Evolutionary conservation across 768 basidiomycete species (phyloP).

Genomic region (Termitomyces sp.): DNA sequence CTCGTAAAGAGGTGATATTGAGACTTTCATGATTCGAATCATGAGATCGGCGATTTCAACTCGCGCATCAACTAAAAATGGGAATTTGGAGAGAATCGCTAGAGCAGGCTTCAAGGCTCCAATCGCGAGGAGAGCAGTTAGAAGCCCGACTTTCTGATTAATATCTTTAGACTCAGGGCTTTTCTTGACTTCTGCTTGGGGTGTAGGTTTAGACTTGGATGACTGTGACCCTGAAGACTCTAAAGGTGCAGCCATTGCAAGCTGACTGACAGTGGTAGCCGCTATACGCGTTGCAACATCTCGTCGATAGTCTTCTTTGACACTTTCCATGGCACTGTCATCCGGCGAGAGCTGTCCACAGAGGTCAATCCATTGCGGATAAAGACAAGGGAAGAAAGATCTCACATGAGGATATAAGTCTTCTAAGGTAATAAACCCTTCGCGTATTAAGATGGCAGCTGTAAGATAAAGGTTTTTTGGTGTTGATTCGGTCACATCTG

Average conservation of each 20-base stretch:
- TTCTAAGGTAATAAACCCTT: slow-evolving; percentile 82
- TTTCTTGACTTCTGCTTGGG: slow-evolving; percentile 33
- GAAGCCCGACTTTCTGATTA: slow-evolving; percentile 80
- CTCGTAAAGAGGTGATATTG: slow-evolving; percentile 68
- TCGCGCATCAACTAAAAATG: slow-evolving; percentile 79
- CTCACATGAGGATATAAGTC: slow-evolving; percentile 93
- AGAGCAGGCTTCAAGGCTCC: slow-evolving; percentile 80
- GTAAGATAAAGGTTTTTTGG: slow-evolving; percentile 77
- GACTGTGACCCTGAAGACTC: slow-evolving; percentile 44
- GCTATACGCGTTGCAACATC: slow-evolving; percentile 63
- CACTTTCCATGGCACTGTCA: slow-evolving; percentile 73
- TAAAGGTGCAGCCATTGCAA: slow-evolving; percentile 84
- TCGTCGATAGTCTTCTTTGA: slow-evolving; percentile 61
- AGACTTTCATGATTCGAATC: slow-evolving; percentile 67
- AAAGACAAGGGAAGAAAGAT: slow-evolving; percentile 8
- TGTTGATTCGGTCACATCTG: slow-evolving; percentile 55
- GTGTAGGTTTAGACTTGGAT: slow-evolving; percentile 35
- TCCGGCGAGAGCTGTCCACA: slow-evolving; percentile 58
- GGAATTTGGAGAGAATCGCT: slow-evolving; percentile 76
- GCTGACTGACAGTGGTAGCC: slow-evolving; percentile 66
- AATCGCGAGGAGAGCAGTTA: slow-evolving; percentile 78
- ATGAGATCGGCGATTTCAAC: slow-evolving; percentile 86
- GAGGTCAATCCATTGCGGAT: not conserved
- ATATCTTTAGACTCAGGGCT: slow-evolving; percentile 33
- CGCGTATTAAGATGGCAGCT: slow-evolving; percentile 84